Base-by-base conservation (phyloP, 768 basidiomycete genomes). In the Mrakia blollopis region DNA sequence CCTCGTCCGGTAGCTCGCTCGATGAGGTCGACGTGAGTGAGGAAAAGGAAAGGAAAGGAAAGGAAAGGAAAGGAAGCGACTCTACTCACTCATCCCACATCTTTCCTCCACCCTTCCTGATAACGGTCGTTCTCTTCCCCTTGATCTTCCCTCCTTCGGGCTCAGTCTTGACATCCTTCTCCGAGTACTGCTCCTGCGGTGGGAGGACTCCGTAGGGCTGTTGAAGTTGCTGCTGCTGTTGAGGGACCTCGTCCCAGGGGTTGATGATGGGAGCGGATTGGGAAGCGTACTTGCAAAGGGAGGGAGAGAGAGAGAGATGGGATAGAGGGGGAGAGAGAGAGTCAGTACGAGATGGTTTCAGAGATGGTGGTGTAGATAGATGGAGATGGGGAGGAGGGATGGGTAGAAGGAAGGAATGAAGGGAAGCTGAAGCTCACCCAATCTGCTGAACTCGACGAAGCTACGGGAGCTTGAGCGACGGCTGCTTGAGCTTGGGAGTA, bases 91-190 rank as follows among this genome's bases (percentile, higher is more conserved):
- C 97, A 83, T 99, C 97, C 97, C 97, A 99, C 32, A 92, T 90
- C 85, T 94, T 95, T 47, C 97, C 97, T 73, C 88, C 96, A 8
- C 95, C 96, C 84, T 98, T 98, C 72, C 97, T 87, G 68, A 99
- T 84, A 14, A 99, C 97, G 4, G 97, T 99, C 68, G 89, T 91
- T 78, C 96, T 86, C 85, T 98, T 97, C 60, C 69, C 75, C 0
- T 91, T 91, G 65, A 93, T 85, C 83, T 92, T 92, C 4, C 92
- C 92, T 67, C 92, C 92, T 3, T 92, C 88, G 16, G 62, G 47
- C 41, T 73, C 72, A 0, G 47, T 30, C 44, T 50, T 65, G n/a
- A 28, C 41, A n/a, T 68, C 65, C 39, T n/a, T 21, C 16, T 32
- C 54, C 28, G 70, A 41, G 32, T 32, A 44, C n/a, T 47, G 25